Base-by-base conservation (phyloP, 176 grass and related monocot species). In the Ampelocalamus luodianensis region DNA sequence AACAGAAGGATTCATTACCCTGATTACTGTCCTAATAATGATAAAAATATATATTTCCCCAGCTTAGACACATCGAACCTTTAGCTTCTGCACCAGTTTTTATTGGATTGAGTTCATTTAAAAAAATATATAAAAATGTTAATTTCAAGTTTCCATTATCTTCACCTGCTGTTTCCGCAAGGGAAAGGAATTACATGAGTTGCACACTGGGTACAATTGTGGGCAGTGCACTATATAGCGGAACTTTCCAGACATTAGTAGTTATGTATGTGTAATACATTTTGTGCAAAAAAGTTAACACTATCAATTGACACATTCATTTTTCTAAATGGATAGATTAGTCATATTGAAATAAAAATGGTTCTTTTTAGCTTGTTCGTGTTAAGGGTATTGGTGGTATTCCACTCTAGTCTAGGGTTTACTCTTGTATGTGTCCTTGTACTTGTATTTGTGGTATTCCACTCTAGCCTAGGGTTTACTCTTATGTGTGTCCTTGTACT, bases 51-150 rank as follows among this genome's bases (percentile, higher is more conserved):
- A n/a, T n/a, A 77, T 34, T 77, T 71, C n/a, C 34, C 69, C 58
- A 64, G 38, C 17, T 74, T 32, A 80, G 56, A 75, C 60, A 75
- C 14, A 44, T 67, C 20, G 63, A 42, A 34, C 36, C 44, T 76
- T 81, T 68, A 87, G 63, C 61, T 88, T 77, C 72, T 79, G 27
- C 79, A 59, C 1, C 17, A 50, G 22, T 66, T 72, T 79, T 80
- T 46, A 23, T 79, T 24, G 49, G 2, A 39, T 60, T 40, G 32
- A 82, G 43, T 60, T 36, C 39, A 58, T 86, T 55, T 55, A 6
- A 73, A 75, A 46, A n/a, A 50, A 71, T n/a, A 51, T 6, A 71
- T 26, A 8, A 62, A 11, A 72, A 38, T 20, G 1, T 58, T 79
- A 23, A 74, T 46, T 81, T 74, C 18, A 53, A n/a, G 11, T 66